phyloP scores from a whole-genome alignment of 1,284 basidiomycete genomes.

The Leccinum huronense region DNA sequence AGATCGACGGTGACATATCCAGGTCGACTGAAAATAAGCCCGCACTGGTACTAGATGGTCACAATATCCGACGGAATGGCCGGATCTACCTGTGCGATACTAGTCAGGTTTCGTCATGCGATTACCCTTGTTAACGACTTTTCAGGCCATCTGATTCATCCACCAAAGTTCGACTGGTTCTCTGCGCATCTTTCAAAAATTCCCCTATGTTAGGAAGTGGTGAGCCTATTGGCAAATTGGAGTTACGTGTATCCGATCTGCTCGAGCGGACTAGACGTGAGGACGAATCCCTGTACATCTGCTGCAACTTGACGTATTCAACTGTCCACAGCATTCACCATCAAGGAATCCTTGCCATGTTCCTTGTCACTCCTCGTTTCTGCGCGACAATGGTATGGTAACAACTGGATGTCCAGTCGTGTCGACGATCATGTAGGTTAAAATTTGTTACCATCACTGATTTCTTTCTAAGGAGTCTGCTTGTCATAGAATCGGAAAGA shows the following conservation, averaged over 20 bases:
- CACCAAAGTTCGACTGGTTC: background rate
- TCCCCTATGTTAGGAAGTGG: slow-evolving; percentile 15
- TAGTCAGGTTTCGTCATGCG: background rate
- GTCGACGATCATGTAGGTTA: background rate
- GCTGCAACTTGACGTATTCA: background rate
- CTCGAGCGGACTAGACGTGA: slow-evolving; percentile 4
- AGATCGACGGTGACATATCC: background rate
- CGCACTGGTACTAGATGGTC: background rate
- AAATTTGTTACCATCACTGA: background rate
- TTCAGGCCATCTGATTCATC: slow-evolving; percentile 8
- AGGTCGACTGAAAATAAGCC: slow-evolving; percentile 9
- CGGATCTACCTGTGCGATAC: slow-evolving; percentile 6
- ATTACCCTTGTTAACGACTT: background rate
- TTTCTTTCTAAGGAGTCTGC: background rate
- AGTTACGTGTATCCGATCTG: slow-evolving; percentile 1
- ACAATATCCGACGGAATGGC: slow-evolving; percentile 12
- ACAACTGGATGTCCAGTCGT: background rate
- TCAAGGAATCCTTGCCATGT: slow-evolving; percentile 28
- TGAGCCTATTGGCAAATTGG: slow-evolving; percentile 2
- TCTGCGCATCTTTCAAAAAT: slow-evolving; percentile 18
- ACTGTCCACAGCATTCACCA: background rate
- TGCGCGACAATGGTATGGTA: background rate
- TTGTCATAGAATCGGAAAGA: background rate
- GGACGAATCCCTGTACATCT: background rate
- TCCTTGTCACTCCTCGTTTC: background rate